Evolutionary conservation across 2,329 filamentous ascomycete genomes (phyloP), one percentile per base, ranked within the genome.

Genomic region (Pseudogymnoascus sp.): DNA sequence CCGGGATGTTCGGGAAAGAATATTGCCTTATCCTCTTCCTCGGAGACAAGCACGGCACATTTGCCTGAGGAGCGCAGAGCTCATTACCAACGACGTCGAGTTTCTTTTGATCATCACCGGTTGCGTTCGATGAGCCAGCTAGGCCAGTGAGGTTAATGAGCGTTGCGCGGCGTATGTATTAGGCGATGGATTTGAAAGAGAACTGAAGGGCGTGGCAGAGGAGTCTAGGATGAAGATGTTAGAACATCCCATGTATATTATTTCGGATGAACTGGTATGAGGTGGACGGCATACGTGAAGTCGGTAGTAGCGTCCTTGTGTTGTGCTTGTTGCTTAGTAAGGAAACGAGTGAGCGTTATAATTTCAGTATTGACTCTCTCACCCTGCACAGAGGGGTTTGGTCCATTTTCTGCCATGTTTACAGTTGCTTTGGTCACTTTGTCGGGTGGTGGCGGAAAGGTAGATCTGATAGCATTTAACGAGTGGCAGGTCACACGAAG

Each of bases 11-110:
- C 10, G 70, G 87, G 78, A 80, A 97, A 97, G 75, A 87, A 85
- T 74, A 99, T 96, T 68, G 90, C 82, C 62, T 97, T 85, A 68
- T 99, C 95, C 77, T 97, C 93, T 75, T 99, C 95, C 78, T 99
- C 95, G 0, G 95, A 99, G 14, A 99, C 92, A 38, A 99, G 82
- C 65, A 97, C 81, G 61, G 91, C 87, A 75, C 93, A 95, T 77
- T 92, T 92, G 71, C 91, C 93, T 31, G 90, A 96, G 62, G 91
- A 93, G 70, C 86, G 86, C 95, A 99, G 97, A 67, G 93, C 90
- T 99, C 95, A 76, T 99, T 97, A 76, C 93, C 93, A 75, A 99
- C 97, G 65, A 99, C 93, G 75, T 99, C 95, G 67, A 99, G 90
- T 81, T 99, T 99, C 86, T 99, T 99, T 78, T 99, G 95, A 76